Evolutionary conservation across 331 rosid species (phyloP).

Genomic region (Rhamnella rubrinervis): DNA sequence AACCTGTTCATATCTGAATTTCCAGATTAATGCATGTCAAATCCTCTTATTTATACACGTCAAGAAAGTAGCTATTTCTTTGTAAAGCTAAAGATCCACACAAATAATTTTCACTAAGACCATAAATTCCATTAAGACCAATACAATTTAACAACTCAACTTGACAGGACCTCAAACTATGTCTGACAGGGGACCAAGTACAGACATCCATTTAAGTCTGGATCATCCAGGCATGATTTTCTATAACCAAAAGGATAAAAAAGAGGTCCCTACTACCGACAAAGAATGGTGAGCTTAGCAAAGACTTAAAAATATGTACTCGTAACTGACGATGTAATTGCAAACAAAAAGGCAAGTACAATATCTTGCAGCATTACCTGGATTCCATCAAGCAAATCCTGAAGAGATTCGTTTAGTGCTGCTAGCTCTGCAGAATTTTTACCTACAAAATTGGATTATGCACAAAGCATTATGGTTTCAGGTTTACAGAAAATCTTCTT

Average conservation of each 20-base stretch:
- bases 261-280: constrained; percentile 3
- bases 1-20: no score
- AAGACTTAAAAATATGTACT: not conserved
- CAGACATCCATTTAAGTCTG: not conserved
- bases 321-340: not conserved
- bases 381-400: constrained; percentile 93
- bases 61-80: no score
- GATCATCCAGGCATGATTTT: not conserved
- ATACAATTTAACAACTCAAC: no score
- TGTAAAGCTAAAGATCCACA: no score
- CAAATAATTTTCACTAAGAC: no score
- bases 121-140: no score
- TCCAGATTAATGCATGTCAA: no score
- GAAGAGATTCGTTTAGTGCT: constrained; percentile 81
- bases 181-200: not conserved
- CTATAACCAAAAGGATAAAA: not conserved
- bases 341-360: constrained; percentile 20
- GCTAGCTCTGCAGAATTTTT: constrained; percentile 63
- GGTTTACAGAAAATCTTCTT: not conserved
- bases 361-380: constrained; percentile 53
- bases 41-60: not conserved
- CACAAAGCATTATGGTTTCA: constrained; percentile 20
- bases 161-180: no score
- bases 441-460: constrained; percentile 37
- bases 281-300: constrained; percentile 9